These are phyloP conservation scores for Cubamyces lactineus DNA, from an alignment of 768 basidiomycete genomes.

Conservation along the genomic window DNA sequence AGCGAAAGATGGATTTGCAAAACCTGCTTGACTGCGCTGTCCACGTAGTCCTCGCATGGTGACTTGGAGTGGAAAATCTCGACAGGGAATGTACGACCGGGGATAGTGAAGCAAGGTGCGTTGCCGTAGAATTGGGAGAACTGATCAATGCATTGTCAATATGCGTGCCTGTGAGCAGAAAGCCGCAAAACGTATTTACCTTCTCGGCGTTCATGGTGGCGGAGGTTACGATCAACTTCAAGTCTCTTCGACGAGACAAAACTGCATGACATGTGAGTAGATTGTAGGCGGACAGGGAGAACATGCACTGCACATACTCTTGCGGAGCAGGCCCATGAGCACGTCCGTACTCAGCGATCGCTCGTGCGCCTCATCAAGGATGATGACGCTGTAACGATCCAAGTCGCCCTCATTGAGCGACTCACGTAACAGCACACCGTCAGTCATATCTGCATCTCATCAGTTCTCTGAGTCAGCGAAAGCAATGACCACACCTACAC, in stretches of 20 bases:
- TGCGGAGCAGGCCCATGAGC: slow-evolving; percentile 92
- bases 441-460: slow-evolving; percentile 83
- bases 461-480: background rate
- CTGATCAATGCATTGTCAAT: no score
- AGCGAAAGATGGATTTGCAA: slow-evolving; percentile 94
- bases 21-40: slow-evolving; percentile 97
- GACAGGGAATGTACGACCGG: slow-evolving; percentile 94
- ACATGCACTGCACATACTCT: slow-evolving; percentile 63
- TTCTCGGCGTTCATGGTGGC: slow-evolving; percentile 99
- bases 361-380: slow-evolving; percentile 99
- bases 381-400: slow-evolving; percentile 95
- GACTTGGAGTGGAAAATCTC: slow-evolving; percentile 96
- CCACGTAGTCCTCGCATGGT: slow-evolving; percentile 99
- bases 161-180: no score
- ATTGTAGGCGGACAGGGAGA: slow-evolving; percentile 1
- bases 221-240: slow-evolving; percentile 97
- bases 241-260: slow-evolving; percentile 84
- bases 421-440: slow-evolving; percentile 97
- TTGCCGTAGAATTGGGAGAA: slow-evolving; percentile 96
- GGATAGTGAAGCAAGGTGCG: slow-evolving; percentile 93
- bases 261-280: slow-evolving; percentile 26
- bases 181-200: no score
- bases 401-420: slow-evolving; percentile 98
- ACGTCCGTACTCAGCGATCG: slow-evolving; percentile 97
- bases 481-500: slow-evolving; percentile 54